Percentiles rank a stretch among this genome's conserved stretches.
phyloP scores from a whole-genome alignment of 805 yeast genomes.

The Candida michaelii region DNA sequence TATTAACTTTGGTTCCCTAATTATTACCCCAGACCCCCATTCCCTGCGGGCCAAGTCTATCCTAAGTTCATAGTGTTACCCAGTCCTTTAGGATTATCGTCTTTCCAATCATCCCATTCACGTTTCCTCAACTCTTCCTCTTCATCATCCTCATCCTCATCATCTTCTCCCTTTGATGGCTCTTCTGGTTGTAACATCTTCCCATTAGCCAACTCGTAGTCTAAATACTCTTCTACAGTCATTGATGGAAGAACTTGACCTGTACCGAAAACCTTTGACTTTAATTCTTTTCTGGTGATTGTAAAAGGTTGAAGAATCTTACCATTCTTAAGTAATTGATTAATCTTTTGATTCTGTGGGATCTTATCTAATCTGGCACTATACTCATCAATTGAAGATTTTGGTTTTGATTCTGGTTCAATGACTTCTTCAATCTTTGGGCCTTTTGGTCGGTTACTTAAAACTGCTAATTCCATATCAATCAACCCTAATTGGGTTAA shows the following conservation, averaged over 20 bases:
- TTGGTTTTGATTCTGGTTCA: background rate
- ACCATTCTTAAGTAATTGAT: slow-evolving; percentile 63
- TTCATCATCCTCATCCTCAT: slow-evolving; percentile 43
- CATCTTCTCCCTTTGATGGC: slow-evolving; percentile 33
- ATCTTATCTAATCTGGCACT: slow-evolving; percentile 61
- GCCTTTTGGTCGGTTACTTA: slow-evolving; percentile 42
- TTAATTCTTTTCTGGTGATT: slow-evolving; percentile 59
- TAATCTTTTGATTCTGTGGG: slow-evolving; percentile 32
- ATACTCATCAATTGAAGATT: slow-evolving; percentile 38
- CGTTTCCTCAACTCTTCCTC: slow-evolving; percentile 78
- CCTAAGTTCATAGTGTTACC: slow-evolving; percentile 71
- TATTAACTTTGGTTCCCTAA: no score
- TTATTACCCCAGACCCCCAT: no score
- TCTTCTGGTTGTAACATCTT: slow-evolving; percentile 60
- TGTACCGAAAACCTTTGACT: slow-evolving; percentile 75
- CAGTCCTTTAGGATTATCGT: slow-evolving; percentile 79
- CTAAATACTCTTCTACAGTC: slow-evolving; percentile 89
- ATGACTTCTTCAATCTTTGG: background rate
- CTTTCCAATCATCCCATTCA: slow-evolving; percentile 92
- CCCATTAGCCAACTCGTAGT: slow-evolving; percentile 81
- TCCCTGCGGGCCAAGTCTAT: no score
- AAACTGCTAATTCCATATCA: slow-evolving; percentile 64
- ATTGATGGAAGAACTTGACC: slow-evolving; percentile 93
- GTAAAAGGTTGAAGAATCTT: slow-evolving; percentile 84
- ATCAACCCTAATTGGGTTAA: slow-evolving; percentile 58